phyloP scores from a whole-genome alignment of 2,329 filamentous ascomycete genomes.

The Tolypocladium pustulatum region DNA sequence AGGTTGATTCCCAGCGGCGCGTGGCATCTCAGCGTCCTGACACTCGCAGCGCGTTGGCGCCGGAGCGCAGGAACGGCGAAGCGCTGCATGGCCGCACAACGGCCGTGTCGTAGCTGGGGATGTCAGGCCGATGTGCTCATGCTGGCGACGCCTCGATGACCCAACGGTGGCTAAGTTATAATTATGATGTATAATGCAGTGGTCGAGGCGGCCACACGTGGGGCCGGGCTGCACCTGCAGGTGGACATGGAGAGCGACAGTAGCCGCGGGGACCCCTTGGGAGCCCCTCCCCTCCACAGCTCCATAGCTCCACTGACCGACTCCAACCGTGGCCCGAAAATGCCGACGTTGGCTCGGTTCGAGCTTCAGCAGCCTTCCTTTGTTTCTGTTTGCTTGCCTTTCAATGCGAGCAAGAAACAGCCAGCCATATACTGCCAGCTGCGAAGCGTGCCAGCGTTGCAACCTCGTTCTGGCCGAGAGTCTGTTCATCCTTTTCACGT shows the following conservation, averaged over 20 bases:
- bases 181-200: background rate
- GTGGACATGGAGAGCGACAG: background rate
- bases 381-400: background rate
- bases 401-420: background rate
- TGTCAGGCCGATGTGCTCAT: conserved; percentile 5
- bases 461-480: background rate
- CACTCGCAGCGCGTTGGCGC: conserved; percentile 13
- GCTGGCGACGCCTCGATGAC: background rate
- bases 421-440: background rate
- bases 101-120: conserved; percentile 6
- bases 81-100: conserved; percentile 20
- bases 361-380: background rate
- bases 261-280: background rate
- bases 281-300: background rate
- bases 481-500: background rate
- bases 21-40: background rate
- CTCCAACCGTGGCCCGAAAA: background rate
- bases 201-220: background rate
- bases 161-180: background rate
- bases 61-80: conserved; percentile 17
- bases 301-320: background rate
- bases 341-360: background rate
- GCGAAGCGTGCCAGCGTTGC: background rate
- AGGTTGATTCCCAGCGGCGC: background rate
- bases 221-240: background rate